Percentiles rank a stretch among this genome's conserved stretches.
Conservation (phyloP, 2,329 filamentous ascomycete genomes). For the Fusarium lyarnte region DNA sequence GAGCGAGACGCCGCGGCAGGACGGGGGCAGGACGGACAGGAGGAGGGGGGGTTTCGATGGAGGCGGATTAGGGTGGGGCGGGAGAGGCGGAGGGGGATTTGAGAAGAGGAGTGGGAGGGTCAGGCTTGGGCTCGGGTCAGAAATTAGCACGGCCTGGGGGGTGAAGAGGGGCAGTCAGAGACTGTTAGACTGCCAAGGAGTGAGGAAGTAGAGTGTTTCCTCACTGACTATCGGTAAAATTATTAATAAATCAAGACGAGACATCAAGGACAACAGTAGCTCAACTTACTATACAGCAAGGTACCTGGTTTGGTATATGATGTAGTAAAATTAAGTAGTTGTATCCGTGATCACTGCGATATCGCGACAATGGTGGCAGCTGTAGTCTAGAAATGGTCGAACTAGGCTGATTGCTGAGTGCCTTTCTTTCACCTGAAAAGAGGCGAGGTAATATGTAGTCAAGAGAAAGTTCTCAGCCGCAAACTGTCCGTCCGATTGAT, state of each 20-base stretch:
- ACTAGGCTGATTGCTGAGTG: neutral
- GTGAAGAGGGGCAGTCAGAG: slow-evolving; percentile 8
- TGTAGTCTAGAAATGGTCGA: neutral
- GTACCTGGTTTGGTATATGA: neutral
- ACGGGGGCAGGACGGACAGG: too few species aligned
- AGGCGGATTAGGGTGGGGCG: slow-evolving; percentile 32
- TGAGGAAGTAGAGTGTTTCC: neutral
- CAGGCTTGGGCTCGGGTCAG: slow-evolving; percentile 39
- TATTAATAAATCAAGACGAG: neutral
- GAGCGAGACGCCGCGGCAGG: too few species aligned
- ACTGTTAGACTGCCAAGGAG: neutral
- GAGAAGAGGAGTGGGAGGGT: slow-evolving; percentile 20
- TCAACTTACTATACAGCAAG: neutral
- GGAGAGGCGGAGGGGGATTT: slow-evolving; percentile 28
- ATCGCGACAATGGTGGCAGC: neutral
- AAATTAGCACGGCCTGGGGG: slow-evolving; percentile 38
- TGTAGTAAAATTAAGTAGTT: neutral
- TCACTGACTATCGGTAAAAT: neutral
- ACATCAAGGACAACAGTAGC: neutral
- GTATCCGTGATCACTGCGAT: neutral
- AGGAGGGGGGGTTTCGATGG: slow-evolving; percentile 14
- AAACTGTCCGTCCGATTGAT: neutral
- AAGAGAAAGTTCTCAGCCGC: neutral
- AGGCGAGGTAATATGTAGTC: neutral
- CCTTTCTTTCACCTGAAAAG: neutral